These are phyloP conservation scores for Penicillium chermesinum DNA, from an alignment of 495 filamentous ascomycete species.

Conservation along the genomic window DNA sequence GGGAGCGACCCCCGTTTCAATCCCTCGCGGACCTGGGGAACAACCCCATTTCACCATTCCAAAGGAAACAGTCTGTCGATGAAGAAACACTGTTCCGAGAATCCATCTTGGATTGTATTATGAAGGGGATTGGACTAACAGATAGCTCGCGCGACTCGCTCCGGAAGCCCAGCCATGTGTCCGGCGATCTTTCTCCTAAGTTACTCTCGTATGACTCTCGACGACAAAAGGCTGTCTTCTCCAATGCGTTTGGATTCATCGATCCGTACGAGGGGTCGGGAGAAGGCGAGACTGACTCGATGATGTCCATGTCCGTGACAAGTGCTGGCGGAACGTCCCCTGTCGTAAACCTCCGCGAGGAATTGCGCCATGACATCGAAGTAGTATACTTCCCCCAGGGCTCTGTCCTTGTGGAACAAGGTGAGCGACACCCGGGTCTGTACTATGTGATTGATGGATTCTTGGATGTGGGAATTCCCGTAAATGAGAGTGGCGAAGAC, in stretches of 20 bases:
- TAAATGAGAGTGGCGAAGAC: slow-evolving; percentile 47
- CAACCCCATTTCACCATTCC: slow-evolving; percentile 42
- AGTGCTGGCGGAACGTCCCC: slow-evolving; percentile 51
- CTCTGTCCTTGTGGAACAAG: slow-evolving; percentile 93
- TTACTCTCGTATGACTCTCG: slow-evolving; percentile 81
- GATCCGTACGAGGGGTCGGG: slow-evolving; percentile 77
- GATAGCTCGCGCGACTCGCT: slow-evolving; percentile 53
- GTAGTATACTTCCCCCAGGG: slow-evolving; percentile 96
- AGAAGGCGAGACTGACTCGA: slow-evolving; percentile 84
- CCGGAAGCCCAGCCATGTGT: slow-evolving; percentile 56
- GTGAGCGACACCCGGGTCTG: slow-evolving; percentile 88
- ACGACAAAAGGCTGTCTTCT: slow-evolving; percentile 76
- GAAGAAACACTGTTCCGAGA: slow-evolving; percentile 85
- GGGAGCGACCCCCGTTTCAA: slow-evolving; percentile 53
- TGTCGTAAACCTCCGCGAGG: slow-evolving; percentile 55
- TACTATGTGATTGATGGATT: slow-evolving; percentile 99
- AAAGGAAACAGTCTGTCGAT: slow-evolving; percentile 70
- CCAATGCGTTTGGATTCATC: slow-evolving; percentile 91
- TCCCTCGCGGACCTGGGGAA: slow-evolving; percentile 29
- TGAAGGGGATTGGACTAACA: slow-evolving; percentile 86
- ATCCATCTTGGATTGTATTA: slow-evolving; percentile 89
- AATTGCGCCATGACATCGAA: slow-evolving; percentile 88
- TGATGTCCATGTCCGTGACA: slow-evolving; percentile 61
- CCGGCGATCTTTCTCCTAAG: slow-evolving; percentile 77
- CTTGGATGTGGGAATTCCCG: slow-evolving; percentile 78